These are phyloP conservation scores for Mortierella sp. DNA, from an alignment of 371 early-diverging fungal species.

Conservation along the genomic window DNA sequence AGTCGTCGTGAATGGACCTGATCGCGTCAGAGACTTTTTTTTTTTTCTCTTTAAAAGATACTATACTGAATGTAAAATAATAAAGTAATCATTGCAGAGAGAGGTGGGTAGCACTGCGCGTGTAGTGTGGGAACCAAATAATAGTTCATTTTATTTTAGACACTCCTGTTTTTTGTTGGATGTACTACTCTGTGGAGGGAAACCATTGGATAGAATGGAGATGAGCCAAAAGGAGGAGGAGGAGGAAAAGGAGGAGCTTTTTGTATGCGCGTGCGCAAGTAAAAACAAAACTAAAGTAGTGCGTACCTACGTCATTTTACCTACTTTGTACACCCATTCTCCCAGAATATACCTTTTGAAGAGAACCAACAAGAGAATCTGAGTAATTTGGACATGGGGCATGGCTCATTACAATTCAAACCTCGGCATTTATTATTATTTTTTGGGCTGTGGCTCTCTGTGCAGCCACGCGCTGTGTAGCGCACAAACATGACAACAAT, in stretches of 20 bases:
- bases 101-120: no score
- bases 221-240: not conserved
- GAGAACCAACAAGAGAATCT: not conserved
- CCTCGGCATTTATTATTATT: not conserved
- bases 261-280: not conserved
- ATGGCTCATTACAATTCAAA: not conserved
- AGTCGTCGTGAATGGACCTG: not conserved
- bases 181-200: not conserved
- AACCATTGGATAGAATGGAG: not conserved
- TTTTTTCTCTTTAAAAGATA: no score
- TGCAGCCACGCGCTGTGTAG: conserved; percentile 1
- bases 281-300: not conserved
- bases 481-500: no score
- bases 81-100: not conserved
- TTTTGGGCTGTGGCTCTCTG: not conserved
- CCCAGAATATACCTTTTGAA: not conserved
- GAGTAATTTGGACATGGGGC: not conserved
- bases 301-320: not conserved
- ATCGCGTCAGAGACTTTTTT: not conserved
- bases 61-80: not conserved
- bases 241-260: not conserved
- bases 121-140: not conserved
- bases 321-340: not conserved
- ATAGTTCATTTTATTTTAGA: not conserved
- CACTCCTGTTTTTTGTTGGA: not conserved